These are phyloP conservation scores for Xylaria intraflava DNA, from an alignment of 495 filamentous ascomycete genomes.

Conservation along the genomic window DNA sequence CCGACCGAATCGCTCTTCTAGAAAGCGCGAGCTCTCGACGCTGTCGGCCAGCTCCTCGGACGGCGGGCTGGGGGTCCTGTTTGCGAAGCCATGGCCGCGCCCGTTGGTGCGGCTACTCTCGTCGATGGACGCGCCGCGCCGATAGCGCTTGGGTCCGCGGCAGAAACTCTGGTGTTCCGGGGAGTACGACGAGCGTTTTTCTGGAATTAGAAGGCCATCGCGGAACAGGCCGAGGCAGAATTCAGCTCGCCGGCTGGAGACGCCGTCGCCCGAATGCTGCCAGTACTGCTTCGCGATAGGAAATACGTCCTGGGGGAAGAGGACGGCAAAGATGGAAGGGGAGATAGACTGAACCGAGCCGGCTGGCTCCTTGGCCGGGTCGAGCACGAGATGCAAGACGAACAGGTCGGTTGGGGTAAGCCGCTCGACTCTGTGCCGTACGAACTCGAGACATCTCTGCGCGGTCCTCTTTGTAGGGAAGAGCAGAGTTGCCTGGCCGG, in stretches of 20 bases:
- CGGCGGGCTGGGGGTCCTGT: constrained; percentile 6
- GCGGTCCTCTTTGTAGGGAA: constrained; percentile 69
- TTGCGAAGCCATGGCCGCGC: constrained; percentile 11
- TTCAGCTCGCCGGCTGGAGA: constrained; percentile 86
- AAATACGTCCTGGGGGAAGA: constrained; percentile 61
- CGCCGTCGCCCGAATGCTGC: constrained; percentile 93
- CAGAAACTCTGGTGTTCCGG: constrained; percentile 37
- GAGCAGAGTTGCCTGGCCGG: constrained; percentile 64
- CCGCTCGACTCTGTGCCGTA: constrained; percentile 46
- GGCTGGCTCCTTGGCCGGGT: constrained; percentile 45
- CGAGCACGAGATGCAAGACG: constrained; percentile 58
- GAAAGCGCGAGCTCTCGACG: constrained; percentile 65
- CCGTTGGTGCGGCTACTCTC: constrained; percentile 8
- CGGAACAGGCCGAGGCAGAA: constrained; percentile 72
- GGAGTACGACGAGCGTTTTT: constrained; percentile 24
- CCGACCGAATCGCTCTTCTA: constrained; percentile 91
- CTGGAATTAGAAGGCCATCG: constrained; percentile 60
- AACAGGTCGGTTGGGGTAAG: constrained; percentile 46
- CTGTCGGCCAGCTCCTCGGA: constrained; percentile 34
- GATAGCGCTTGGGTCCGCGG: constrained; percentile 68
- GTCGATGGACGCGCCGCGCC: constrained; percentile 51
- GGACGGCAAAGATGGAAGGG: constrained; percentile 57
- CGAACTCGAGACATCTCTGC: constrained; percentile 62
- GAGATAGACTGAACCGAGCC: constrained; percentile 33
- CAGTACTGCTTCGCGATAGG: constrained; percentile 80